Evolutionary conservation across 192 early-diverging fungal genomes (phyloP).

Genomic region (Coemansia erecta): DNA sequence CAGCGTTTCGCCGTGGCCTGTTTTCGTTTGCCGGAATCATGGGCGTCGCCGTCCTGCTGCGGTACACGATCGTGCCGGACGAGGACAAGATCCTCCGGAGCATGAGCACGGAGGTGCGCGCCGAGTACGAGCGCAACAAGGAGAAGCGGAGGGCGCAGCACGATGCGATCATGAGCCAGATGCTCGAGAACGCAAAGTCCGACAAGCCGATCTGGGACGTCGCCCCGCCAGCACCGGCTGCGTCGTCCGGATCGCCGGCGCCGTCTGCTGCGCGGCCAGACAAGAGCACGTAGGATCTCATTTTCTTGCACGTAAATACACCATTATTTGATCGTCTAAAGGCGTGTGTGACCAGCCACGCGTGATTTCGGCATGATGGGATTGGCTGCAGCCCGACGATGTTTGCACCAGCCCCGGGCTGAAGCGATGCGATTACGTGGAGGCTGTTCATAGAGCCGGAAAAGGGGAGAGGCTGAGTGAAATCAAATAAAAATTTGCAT

Average conservation of each 20-base stretch:
- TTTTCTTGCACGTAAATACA: no score
- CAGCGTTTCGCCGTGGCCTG: slow-evolving; percentile 16
- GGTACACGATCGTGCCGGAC: slow-evolving; percentile 47
- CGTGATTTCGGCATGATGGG: no score
- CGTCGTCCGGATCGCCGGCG: background rate
- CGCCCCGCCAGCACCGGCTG: background rate
- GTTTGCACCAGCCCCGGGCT: no score
- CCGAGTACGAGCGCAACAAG: slow-evolving; percentile 44
- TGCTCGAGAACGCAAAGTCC: slow-evolving; percentile 42
- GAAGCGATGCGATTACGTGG: no score
- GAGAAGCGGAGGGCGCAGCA: slow-evolving; percentile 37
- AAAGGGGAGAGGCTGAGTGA: background rate
- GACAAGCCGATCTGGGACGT: slow-evolving; percentile 49
- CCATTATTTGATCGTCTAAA: no score
- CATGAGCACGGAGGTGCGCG: slow-evolving; percentile 45
- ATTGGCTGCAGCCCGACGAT: no score
- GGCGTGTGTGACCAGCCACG: no score
- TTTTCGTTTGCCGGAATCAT: slow-evolving; percentile 31
- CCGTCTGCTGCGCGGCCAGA: background rate
- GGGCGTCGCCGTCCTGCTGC: slow-evolving; percentile 37
- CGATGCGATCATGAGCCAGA: slow-evolving; percentile 47
- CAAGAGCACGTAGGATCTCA: background rate
- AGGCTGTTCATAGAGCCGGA: background rate
- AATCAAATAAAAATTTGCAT: background rate
- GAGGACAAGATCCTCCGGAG: slow-evolving; percentile 37